Conservation (phyloP, 345 rosid genomes). For the Aegle marmelos region DNA sequence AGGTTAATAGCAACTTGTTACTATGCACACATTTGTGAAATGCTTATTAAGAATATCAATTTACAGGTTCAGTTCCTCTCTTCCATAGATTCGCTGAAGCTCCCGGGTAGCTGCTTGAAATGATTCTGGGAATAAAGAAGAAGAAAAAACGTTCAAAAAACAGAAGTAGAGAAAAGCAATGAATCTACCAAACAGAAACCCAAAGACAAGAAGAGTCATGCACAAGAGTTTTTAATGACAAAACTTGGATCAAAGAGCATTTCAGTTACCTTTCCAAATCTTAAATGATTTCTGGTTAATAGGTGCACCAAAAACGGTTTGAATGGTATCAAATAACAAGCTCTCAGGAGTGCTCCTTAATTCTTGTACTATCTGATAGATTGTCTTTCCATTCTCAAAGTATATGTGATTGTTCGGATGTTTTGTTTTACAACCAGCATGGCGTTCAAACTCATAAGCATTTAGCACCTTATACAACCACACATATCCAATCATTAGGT, state of each 20-base stretch:
- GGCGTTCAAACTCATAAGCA: conserved; percentile 88
- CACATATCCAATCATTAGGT: conserved; percentile 6
- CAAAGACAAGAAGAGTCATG: not conserved
- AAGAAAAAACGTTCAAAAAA: not conserved
- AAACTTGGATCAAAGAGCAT: not conserved
- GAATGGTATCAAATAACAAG: conserved; percentile 71
- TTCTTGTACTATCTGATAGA: conserved; percentile 93
- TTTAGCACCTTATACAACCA: conserved; percentile 58
- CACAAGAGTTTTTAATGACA: no score
- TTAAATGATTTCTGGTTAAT: conserved; percentile 89
- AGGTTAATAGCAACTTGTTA: conserved; percentile 1
- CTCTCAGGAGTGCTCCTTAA: conserved; percentile 72
- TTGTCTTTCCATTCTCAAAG: conserved; percentile 94
- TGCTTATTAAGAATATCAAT: not conserved
- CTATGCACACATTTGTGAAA: conserved; percentile 13
- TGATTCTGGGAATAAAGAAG: conserved; percentile 47
- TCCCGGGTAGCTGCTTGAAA: conserved; percentile 90
- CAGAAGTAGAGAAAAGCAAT: not conserved
- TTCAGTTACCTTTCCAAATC: conserved; percentile 74
- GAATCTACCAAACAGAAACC: not conserved
- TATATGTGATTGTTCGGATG: conserved; percentile 95
- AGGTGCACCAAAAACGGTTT: conserved; percentile 78
- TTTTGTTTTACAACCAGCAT: conserved; percentile 89
- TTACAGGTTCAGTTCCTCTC: conserved; percentile 58
- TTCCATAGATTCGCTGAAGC: conserved; percentile 85